Evolutionary conservation across 768 basidiomycete species (phyloP).

Genomic region (Panus rudis): DNA sequence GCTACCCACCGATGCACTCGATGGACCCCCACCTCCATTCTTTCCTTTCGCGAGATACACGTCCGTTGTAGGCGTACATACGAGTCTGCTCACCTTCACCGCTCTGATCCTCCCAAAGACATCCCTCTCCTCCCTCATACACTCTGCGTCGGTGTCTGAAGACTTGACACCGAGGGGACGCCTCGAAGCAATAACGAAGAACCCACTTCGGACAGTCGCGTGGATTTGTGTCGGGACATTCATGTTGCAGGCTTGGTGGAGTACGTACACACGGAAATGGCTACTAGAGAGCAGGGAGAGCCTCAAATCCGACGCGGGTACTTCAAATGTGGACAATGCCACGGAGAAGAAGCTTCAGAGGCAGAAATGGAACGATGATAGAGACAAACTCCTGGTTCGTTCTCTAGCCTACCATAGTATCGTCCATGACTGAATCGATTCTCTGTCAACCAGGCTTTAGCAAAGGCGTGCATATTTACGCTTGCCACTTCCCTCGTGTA

Average conservation of each 20-base stretch:
- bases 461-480: conserved; percentile 47
- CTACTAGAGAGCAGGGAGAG: conserved; percentile 5
- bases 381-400: not conserved
- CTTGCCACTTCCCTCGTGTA: conserved; percentile 38
- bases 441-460: conserved; percentile 35
- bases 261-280: conserved; percentile 25
- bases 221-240: conserved; percentile 31
- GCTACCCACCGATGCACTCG: no score
- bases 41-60: conserved; percentile 56
- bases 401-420: not conserved
- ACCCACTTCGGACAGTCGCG: conserved; percentile 28
- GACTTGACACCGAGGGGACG: conserved; percentile 31
- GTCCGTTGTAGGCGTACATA: conserved; percentile 62
- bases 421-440: not conserved
- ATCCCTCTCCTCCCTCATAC: conserved; percentile 31
- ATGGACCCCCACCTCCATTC: conserved; percentile 10
- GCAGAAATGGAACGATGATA: not conserved
- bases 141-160: conserved; percentile 15
- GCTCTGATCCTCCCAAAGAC: conserved; percentile 68
- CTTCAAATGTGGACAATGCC: conserved; percentile 1
- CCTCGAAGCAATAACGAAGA: conserved; percentile 34
- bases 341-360: conserved; percentile 13
- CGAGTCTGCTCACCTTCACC: conserved; percentile 56
- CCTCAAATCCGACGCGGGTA: not conserved
- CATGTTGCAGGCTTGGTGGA: conserved; percentile 34